Conservation (phyloP, 2,329 filamentous ascomycete genomes). For the Aspergillus nomiae region DNA sequence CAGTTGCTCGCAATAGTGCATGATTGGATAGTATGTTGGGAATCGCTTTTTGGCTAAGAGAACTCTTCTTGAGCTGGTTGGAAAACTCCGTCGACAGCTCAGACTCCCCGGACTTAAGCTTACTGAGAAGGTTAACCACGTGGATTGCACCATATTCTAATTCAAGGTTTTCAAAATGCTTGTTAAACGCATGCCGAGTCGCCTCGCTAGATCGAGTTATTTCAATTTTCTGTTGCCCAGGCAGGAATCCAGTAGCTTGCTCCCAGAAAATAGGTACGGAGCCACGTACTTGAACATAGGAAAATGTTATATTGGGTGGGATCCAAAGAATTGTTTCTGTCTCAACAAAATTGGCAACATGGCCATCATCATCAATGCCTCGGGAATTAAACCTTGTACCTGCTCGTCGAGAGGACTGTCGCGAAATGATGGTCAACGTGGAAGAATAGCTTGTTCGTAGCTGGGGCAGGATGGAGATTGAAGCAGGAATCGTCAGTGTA, state of each 20-base stretch:
- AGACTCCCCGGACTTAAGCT: conserved; percentile 80
- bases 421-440: conserved; percentile 83
- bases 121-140: conserved; percentile 91
- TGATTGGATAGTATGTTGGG: conserved; percentile 64
- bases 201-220: conserved; percentile 87
- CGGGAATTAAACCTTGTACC: conserved; percentile 96
- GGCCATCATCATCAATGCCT: conserved; percentile 95
- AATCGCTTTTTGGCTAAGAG: conserved; percentile 62
- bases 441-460: conserved; percentile 73
- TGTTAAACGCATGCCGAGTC: conserved; percentile 91
- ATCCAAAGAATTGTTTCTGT: conserved; percentile 92
- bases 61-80: conserved; percentile 72
- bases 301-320: conserved; percentile 76
- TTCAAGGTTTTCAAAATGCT: conserved; percentile 87
- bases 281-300: conserved; percentile 88
- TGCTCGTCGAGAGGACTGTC: conserved; percentile 85
- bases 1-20: conserved; percentile 74
- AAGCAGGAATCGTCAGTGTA: conserved; percentile 81
- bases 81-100: conserved; percentile 81
- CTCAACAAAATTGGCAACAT: conserved; percentile 99
- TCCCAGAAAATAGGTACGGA: conserved; percentile 98
- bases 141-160: conserved; percentile 87
- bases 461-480: conserved; percentile 68
- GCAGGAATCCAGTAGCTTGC: conserved; percentile 81
- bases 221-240: conserved; percentile 91